Base-by-base conservation (phyloP, 2,329 filamentous ascomycete genomes). In the Penicillium occitanis region DNA sequence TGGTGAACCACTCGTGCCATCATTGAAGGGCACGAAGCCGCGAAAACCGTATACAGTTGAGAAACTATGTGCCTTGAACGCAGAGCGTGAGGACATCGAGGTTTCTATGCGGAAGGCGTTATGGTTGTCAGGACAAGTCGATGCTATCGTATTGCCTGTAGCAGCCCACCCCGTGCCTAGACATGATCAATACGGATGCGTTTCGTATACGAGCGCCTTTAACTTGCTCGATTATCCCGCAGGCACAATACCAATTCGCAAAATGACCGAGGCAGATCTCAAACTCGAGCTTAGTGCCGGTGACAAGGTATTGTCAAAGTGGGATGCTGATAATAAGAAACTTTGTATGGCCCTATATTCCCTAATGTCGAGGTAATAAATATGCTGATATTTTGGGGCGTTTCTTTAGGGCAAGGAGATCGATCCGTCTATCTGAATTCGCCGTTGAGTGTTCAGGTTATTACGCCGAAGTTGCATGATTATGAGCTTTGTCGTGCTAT, bases 151-250 rank as follows among this genome's bases (percentile, higher is more conserved):
- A 64, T 87, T 84, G 68, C 88, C 88, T 0, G 80, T 89, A 0
- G 87, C 87, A 14, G 87, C 87, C 1, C 88, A 90, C 73, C 86
- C 88, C 0, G 83, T 88, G 0, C 86, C 87, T 0, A 81, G 83
- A 10, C 83, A 88, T 64, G 88, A 90, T 76, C 78, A 82, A 1
- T 90, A 86, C 76, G 88, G 88, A 72, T 84, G 83, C 0, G 84
- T 86, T 0, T 84, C 86, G 65, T 90, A 90, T 71, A 89, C 87
- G 0, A 84, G 81, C 25, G 82, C 80, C 1, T 89, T 87, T 71
- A 87, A 89, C 8, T 71, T 90, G 64, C 74, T 90, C 25, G 88
- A 90, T 72, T 88, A 86, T 70, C 84, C 88, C 0, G 84, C 87
- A 1, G 88, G 85, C 0, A 76, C 74, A 0, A 68, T 90, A 1